A percentile compares a stretch with the other conserved stretches of the same genome.
phyloP scores from a whole-genome alignment of 306 rosid genomes.

The Fragaria vesca region DNA sequence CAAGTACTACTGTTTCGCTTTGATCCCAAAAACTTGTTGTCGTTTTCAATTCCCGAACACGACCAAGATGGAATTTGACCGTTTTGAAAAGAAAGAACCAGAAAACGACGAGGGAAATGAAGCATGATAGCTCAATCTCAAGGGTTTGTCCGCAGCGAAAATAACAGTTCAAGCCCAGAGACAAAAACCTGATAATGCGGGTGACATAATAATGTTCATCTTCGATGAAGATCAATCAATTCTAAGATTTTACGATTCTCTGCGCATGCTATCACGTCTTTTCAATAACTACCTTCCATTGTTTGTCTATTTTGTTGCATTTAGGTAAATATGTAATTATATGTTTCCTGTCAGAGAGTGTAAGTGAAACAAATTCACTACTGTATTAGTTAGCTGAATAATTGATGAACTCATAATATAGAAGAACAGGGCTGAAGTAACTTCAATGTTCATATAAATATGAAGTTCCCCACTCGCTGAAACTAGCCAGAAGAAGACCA shows the following conservation, averaged over 20 bases:
- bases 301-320: not conserved
- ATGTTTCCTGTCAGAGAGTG: not conserved
- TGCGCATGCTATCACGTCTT: not conserved
- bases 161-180: not conserved
- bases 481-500: not conserved
- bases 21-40: not conserved
- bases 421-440: not conserved
- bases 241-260: not conserved
- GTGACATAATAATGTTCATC: not conserved
- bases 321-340: not conserved
- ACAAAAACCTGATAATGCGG: conserved; percentile 6
- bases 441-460: not conserved
- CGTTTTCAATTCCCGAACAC: conserved; percentile 1
- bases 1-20: not conserved
- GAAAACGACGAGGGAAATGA: not conserved
- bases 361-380: not conserved
- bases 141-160: not conserved
- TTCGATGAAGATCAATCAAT: not conserved
- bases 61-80: not conserved
- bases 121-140: conserved; percentile 9
- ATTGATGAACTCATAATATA: not conserved
- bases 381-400: not conserved
- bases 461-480: not conserved
- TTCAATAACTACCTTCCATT: not conserved
- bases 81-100: not conserved